Base-by-base conservation (phyloP, 2,329 filamentous ascomycete genomes). In the Apiospora kogelbergensis region DNA sequence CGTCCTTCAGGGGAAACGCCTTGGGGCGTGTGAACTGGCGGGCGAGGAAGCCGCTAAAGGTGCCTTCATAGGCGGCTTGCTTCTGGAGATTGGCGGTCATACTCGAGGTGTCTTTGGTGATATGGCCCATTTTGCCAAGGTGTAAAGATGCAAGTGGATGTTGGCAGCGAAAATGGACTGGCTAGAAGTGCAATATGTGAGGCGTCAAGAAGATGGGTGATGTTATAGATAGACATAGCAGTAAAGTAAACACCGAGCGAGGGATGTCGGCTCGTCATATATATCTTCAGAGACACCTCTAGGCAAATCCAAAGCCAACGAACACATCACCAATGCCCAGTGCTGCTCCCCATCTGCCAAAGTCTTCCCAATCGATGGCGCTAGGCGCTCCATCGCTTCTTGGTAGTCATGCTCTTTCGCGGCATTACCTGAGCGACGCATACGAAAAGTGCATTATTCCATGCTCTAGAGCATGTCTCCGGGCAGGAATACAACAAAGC, bases 11-110 rank as follows among this genome's bases (percentile, higher is more conserved):
- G 20, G 68, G 65, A 10, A 69, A 22, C 37, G 68, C 24, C 53
- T 64, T 44, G n/a, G 65, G 65, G 20, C 42, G 24, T 5, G 53
- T 46, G 41, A 67, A 53, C 10, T 69, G 68, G 46, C 68, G 68
- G 24, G 44, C 22, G 20, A 69, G 30, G 22, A 69, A 46, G 65
- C 65, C 65, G 65, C 63, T 60, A 17, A 53, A 6, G 30, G 46
- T 30, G 33, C 40, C 22, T 60, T 69, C 65, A 42, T 15, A 44
- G 9, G 46, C 17, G 4, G 68, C 65, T 40, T 45, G 17, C 11
- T n/a, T 53, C 20, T 65, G 46, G 0, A 69, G 68, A 11, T 24
- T 33, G 17, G 48, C 17, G 9, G 33, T 30, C 66, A 67, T 60
- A 7, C n/a, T 22, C n/a, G 26, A 22, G 4, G 45, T 33, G 2